Conservation (phyloP, 2,329 filamentous ascomycete genomes). For the Aspergillus latus region DNA sequence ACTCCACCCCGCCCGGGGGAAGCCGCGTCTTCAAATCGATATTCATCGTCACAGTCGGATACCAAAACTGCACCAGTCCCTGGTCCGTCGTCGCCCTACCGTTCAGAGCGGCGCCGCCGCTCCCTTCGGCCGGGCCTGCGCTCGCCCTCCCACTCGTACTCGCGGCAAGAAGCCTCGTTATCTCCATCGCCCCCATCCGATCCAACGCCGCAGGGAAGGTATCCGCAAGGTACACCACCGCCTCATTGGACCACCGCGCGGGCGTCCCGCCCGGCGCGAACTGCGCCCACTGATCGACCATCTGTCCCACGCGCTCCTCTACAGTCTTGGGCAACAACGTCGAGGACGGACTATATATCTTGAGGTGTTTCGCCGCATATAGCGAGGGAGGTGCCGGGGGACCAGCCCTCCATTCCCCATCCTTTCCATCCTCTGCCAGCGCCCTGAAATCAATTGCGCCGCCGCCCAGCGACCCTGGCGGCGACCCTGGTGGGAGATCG, state of each 20-base stretch:
- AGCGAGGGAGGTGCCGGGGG: background rate
- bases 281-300: slow-evolving; percentile 8
- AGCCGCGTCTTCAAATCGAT: no score
- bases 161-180: background rate
- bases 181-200: slow-evolving; percentile 3
- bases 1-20: no score
- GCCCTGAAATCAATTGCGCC: background rate
- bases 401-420: background rate
- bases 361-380: background rate
- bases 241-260: slow-evolving; percentile 9
- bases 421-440: background rate
- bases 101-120: no score
- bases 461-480: no score
- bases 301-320: background rate
- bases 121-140: no score
- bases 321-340: background rate
- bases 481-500: no score
- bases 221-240: slow-evolving; percentile 5
- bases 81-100: background rate
- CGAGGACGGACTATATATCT: background rate
- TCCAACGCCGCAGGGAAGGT: slow-evolving; percentile 4
- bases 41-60: no score
- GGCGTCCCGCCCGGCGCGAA: background rate
- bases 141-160: no score
- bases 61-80: background rate